Evolutionary conservation across 805 yeast species (phyloP).

Genomic region (Candida golubevii): DNA sequence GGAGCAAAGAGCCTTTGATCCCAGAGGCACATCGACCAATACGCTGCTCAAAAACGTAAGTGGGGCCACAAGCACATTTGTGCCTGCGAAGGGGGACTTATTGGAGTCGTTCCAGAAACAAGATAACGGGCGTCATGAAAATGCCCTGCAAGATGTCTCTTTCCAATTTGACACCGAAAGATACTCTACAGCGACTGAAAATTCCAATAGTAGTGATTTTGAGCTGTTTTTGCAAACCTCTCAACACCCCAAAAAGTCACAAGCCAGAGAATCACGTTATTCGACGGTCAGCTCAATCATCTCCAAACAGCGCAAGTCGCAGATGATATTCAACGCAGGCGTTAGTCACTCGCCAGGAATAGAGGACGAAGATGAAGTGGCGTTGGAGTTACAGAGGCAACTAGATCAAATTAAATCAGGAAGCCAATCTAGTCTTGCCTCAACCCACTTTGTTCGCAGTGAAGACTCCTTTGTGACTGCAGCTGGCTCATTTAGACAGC

Average conservation of each 20-base stretch:
- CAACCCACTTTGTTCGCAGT: conserved; percentile 1
- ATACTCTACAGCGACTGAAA: conserved; percentile 6
- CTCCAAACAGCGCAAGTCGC: conserved; percentile 26
- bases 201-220: conserved; percentile 20
- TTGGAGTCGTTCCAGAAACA: conserved; percentile 3
- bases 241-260: not conserved
- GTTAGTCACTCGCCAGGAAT: not conserved
- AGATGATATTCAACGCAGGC: not conserved
- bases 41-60: not conserved
- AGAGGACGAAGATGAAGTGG: conserved; percentile 32
- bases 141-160: not conserved
- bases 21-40: conserved; percentile 7
- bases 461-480: conserved; percentile 12
- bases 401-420: conserved; percentile 30
- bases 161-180: conserved; percentile 3
- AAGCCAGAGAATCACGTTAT: conserved; percentile 28
- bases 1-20: conserved; percentile 19
- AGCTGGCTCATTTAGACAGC: not conserved
- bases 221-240: conserved; percentile 20
- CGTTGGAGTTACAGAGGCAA: conserved; percentile 36
- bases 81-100: conserved; percentile 10
- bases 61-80: not conserved
- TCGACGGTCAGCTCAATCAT: conserved; percentile 42
- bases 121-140: not conserved
- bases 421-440: conserved; percentile 8